phyloP scores from a whole-genome alignment of 2,329 filamentous ascomycete genomes.

The Calonectria pauciramosa region DNA sequence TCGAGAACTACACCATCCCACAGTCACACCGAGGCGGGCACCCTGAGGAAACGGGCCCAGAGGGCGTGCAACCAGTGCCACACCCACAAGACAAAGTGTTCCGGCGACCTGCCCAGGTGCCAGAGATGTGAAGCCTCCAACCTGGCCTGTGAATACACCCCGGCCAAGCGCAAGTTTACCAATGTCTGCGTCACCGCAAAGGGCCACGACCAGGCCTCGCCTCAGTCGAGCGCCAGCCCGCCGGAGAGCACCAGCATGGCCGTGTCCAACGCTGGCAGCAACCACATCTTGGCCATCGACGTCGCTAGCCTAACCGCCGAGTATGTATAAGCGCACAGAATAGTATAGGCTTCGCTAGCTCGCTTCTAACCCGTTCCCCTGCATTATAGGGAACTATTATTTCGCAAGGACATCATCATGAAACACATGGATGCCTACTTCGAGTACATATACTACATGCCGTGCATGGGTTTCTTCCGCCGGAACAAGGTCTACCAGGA shows the following conservation, averaged over 20 bases:
- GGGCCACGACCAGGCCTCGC: slow-evolving; percentile 17
- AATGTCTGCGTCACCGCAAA: slow-evolving; percentile 46
- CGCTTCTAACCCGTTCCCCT: not conserved
- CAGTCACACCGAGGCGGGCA: slow-evolving; percentile 59
- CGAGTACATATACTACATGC: slow-evolving; percentile 54
- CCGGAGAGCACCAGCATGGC: slow-evolving; percentile 37
- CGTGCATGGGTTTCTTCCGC: slow-evolving; percentile 56
- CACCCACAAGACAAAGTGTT: slow-evolving; percentile 59
- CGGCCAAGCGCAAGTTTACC: slow-evolving; percentile 55
- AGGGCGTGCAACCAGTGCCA: slow-evolving; percentile 59
- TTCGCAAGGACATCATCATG: slow-evolving; percentile 52
- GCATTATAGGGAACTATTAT: slow-evolving; percentile 48
- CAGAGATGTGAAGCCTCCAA: slow-evolving; percentile 52
- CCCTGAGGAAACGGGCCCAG: slow-evolving; percentile 57
- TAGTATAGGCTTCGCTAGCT: not conserved
- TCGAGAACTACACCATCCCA: slow-evolving; percentile 56
- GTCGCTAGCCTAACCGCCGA: slow-evolving; percentile 43
- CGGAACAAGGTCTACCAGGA: slow-evolving; percentile 51
- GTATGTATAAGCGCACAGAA: slow-evolving; percentile 38
- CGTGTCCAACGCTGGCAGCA: slow-evolving; percentile 26
- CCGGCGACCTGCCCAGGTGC: slow-evolving; percentile 56
- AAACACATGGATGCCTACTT: slow-evolving; percentile 57
- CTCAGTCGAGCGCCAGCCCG: slow-evolving; percentile 26
- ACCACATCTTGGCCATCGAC: slow-evolving; percentile 42
- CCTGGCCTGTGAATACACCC: slow-evolving; percentile 56